Conservation (phyloP, 257 asterid genomes). For the Przewalskia tangutica region DNA sequence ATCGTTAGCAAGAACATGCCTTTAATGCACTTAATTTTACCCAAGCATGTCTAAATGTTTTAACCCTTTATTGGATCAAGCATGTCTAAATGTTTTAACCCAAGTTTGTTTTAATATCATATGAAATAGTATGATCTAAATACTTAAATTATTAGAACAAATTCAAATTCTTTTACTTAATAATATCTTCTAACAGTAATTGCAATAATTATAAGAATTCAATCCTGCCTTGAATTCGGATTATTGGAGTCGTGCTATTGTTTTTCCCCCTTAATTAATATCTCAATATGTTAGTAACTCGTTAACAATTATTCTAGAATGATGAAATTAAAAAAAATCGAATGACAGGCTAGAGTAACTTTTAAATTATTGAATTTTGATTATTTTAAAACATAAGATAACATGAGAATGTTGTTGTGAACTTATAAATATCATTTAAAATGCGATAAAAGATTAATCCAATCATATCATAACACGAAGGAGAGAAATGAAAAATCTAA, state of each 20-base stretch:
- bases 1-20: accelerated
- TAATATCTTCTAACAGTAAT: background rate
- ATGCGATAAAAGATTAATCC: background rate
- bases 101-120: too few relatives aligned
- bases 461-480: background rate
- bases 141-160: background rate
- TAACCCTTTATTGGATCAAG: too few relatives aligned
- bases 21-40: background rate
- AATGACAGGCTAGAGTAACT: background rate
- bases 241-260: background rate
- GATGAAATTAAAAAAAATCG: background rate
- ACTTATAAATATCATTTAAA: background rate
- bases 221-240: background rate
- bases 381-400: background rate
- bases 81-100: too few relatives aligned
- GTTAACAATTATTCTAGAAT: background rate
- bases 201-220: background rate
- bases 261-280: background rate
- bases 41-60: too few relatives aligned
- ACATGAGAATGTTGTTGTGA: slow-evolving; percentile 3
- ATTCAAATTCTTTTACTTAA: too few relatives aligned
- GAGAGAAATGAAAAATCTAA: background rate
- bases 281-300: background rate
- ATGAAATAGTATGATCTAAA: background rate
- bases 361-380: background rate